Evolutionary conservation across 2,329 filamentous ascomycete species (phyloP).

Genomic region (Diaporthe longicolla): DNA sequence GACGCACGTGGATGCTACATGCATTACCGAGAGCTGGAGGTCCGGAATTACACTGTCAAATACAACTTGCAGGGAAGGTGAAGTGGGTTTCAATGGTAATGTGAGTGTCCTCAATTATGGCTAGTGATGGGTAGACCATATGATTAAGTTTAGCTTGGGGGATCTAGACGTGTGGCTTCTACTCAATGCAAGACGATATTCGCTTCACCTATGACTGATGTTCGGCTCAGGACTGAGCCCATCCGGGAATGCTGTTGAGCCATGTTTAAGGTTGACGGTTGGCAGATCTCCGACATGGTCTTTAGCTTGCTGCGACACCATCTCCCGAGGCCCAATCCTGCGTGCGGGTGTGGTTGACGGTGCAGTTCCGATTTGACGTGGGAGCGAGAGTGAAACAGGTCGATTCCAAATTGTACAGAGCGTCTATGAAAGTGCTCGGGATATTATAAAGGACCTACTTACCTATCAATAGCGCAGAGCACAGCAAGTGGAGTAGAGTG

Average conservation of each 20-base stretch:
- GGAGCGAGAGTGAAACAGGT: neutral
- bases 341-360: neutral
- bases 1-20: neutral
- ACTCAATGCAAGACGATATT: conserved; percentile 10
- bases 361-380: neutral
- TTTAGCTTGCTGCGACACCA: neutral
- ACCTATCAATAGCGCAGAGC: neutral
- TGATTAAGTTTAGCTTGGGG: neutral
- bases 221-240: neutral
- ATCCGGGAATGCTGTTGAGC: neutral
- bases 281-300: conserved; percentile 8
- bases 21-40: neutral
- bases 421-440: too few species aligned
- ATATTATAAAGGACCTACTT: too few species aligned
- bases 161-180: neutral
- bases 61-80: neutral
- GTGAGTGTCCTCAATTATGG: neutral
- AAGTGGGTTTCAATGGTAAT: neutral
- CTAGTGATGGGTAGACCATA: neutral
- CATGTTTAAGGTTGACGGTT: conserved; percentile 11
- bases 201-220: neutral
- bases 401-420: neutral
- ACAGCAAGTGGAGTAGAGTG: too few species aligned
- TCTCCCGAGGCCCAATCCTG: neutral
- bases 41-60: too few species aligned